These are phyloP conservation scores for Fusarium sp. DNA, from an alignment of 2,329 filamentous ascomycete genomes.

Conservation along the genomic window DNA sequence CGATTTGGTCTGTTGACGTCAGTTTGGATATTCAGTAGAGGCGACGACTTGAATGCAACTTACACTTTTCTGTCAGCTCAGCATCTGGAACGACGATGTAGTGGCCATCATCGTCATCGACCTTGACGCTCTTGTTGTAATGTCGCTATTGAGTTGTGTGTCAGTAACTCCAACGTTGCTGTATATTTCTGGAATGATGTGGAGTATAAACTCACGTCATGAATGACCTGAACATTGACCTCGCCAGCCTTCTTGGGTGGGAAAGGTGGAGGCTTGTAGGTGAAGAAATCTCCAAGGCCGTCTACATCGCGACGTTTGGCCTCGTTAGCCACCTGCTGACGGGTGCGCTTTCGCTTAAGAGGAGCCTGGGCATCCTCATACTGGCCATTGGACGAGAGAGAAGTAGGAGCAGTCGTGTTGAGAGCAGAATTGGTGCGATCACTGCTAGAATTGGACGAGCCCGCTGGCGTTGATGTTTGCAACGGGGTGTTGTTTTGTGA, in stretches of 20 bases:
- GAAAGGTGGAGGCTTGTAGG: slow-evolving; percentile 86
- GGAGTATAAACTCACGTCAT: slow-evolving; percentile 63
- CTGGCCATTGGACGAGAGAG: slow-evolving; percentile 68
- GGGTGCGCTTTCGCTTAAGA: slow-evolving; percentile 89
- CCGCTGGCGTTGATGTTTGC: slow-evolving; percentile 70
- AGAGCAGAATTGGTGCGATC: slow-evolving; percentile 83
- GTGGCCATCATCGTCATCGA: slow-evolving; percentile 96
- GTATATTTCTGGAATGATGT: background rate
- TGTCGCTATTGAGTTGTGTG: slow-evolving; percentile 41
- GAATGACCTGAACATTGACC: slow-evolving; percentile 69
- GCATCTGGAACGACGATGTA: slow-evolving; percentile 92
- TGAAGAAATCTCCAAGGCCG: slow-evolving; percentile 73
- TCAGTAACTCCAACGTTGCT: slow-evolving; percentile 17
- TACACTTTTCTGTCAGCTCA: slow-evolving; percentile 88
- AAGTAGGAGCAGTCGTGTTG: slow-evolving; percentile 90
- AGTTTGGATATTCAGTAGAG: slow-evolving; percentile 1
- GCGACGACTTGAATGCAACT: slow-evolving; percentile 50
- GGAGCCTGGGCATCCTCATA: slow-evolving; percentile 75
- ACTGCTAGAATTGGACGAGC: slow-evolving; percentile 80
- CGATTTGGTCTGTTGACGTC: slow-evolving; percentile 76
- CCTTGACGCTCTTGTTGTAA: slow-evolving; percentile 71
- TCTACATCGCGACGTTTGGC: slow-evolving; percentile 81
- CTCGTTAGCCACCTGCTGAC: slow-evolving; percentile 83
- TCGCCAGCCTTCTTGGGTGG: slow-evolving; percentile 91
- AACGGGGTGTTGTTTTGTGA: slow-evolving; percentile 78